Percentiles rank a stretch among this genome's conserved stretches.
These are phyloP conservation scores for Diaporthe longicolla DNA, from an alignment of 2,329 filamentous ascomycete genomes.

Conservation along the genomic window DNA sequence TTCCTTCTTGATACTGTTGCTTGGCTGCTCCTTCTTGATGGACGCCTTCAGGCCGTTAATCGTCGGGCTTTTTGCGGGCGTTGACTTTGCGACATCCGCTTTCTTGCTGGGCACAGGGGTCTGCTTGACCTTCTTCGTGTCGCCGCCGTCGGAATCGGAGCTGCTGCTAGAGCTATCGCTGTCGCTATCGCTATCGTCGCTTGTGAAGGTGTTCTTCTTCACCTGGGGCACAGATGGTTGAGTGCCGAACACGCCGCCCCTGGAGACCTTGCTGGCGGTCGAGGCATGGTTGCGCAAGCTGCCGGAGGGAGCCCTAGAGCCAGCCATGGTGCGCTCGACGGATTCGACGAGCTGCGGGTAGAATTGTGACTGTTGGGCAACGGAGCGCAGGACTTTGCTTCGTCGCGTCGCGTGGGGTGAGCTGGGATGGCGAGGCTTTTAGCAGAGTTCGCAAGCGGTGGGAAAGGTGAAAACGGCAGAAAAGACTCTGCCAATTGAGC, in stretches of 20 bases:
- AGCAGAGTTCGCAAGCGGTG: not conserved
- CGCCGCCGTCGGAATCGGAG: conserved; percentile 51
- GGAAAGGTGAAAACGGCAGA: not conserved
- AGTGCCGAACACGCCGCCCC: conserved; percentile 29
- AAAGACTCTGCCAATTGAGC: not conserved
- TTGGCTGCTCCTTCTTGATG: conserved; percentile 37
- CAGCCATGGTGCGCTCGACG: conserved; percentile 35
- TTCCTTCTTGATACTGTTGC: conserved; percentile 44
- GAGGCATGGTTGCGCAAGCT: conserved; percentile 41
- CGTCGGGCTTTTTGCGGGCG: conserved; percentile 39
- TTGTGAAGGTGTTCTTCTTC: conserved; percentile 53
- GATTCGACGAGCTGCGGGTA: conserved; percentile 2
- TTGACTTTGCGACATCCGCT: conserved; percentile 28
- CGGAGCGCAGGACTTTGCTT: not conserved
- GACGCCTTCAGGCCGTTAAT: conserved; percentile 38
- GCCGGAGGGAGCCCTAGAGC: conserved; percentile 34
- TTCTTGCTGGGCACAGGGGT: conserved; percentile 41
- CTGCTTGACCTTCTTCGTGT: conserved; percentile 52
- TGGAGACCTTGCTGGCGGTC: conserved; percentile 38
- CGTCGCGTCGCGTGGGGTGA: conserved; percentile 8
- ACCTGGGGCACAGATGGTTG: conserved; percentile 47
- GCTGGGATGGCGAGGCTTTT: not conserved
- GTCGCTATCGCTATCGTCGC: conserved; percentile 43
- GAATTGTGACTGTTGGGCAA: conserved; percentile 16
- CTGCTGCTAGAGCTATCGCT: conserved; percentile 49